Percentiles rank a stretch among this genome's conserved stretches.
These are phyloP conservation scores for Backusella morwellensis DNA, from an alignment of 192 early-diverging fungal species.

Conservation along the genomic window DNA sequence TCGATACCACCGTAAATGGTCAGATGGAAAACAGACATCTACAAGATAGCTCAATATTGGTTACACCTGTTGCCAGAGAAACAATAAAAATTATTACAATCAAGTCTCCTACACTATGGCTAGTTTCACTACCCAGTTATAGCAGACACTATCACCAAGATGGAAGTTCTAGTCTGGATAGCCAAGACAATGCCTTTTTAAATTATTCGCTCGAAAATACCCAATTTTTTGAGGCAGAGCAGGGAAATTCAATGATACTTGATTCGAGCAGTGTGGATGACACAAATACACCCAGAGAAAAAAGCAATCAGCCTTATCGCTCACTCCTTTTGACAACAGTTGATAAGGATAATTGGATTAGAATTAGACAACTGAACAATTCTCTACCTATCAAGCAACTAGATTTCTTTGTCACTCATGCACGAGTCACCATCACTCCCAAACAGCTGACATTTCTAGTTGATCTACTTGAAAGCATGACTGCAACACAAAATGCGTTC, in stretches of 20 bases:
- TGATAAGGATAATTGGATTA: conserved; percentile 43
- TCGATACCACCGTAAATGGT: not conserved
- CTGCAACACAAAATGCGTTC: not conserved
- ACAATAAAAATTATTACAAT: conserved; percentile 53
- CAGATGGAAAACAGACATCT: not conserved
- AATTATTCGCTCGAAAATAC: conserved; percentile 31
- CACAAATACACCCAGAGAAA: not conserved
- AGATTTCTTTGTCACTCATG: conserved; percentile 40
- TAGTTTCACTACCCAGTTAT: conserved; percentile 21
- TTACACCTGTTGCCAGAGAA: conserved; percentile 36
- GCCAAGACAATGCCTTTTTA: not conserved
- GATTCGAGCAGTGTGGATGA: conserved; percentile 5
- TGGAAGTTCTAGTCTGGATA: not conserved
- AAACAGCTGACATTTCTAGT: conserved; percentile 40
- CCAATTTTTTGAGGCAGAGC: conserved; percentile 39
- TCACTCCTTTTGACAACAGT: conserved; percentile 46
- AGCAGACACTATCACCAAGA: not conserved
- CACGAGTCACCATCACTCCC: conserved; percentile 37
- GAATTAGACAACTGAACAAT: conserved; percentile 35
- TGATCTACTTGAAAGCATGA: conserved; percentile 9
- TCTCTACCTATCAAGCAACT: conserved; percentile 30
- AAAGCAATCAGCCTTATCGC: conserved; percentile 23
- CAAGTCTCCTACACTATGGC: conserved; percentile 47
- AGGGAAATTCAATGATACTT: conserved; percentile 16
- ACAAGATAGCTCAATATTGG: conserved; percentile 32